Conservation (phyloP, 1,284 basidiomycete species). For the Ceratorhiza oryzae-sativae region DNA sequence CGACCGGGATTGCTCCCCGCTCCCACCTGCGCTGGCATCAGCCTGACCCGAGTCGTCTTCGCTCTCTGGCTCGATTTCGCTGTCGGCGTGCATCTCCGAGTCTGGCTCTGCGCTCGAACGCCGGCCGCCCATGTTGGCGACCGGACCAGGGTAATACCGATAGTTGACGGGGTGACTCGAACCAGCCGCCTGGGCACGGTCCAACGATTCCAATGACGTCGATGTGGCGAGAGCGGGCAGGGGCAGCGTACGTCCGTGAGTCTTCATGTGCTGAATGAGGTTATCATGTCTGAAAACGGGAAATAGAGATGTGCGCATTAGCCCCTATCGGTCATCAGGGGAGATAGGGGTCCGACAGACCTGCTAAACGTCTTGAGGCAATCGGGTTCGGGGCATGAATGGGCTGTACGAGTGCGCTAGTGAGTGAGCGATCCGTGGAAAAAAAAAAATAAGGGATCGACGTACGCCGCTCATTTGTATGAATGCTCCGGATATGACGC, state of each 20-base stretch:
- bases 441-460: conserved; percentile 44
- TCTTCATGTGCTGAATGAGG: conserved; percentile 43
- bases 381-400: conserved; percentile 46
- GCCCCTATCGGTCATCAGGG: conserved; percentile 26
- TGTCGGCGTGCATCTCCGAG: conserved; percentile 13
- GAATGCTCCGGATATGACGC: conserved; percentile 77
- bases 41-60: conserved; percentile 16
- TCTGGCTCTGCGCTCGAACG: conserved; percentile 16
- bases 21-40: not conserved
- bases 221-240: not conserved
- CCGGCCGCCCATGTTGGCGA: conserved; percentile 1
- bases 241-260: conserved; percentile 22
- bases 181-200: not conserved
- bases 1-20: not conserved
- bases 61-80: conserved; percentile 31
- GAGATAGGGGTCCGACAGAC: conserved; percentile 7
- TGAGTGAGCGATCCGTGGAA: not conserved
- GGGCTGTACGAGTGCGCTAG: conserved; percentile 41
- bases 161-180: not conserved
- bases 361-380: conserved; percentile 47
- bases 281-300: conserved; percentile 46
- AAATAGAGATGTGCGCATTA: not conserved
- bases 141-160: conserved; percentile 26
- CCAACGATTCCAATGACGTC: conserved; percentile 11
- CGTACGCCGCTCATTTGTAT: conserved; percentile 81